phyloP scores from a whole-genome alignment of 106 monocot species.

The Acanthochlamys bracteata region DNA sequence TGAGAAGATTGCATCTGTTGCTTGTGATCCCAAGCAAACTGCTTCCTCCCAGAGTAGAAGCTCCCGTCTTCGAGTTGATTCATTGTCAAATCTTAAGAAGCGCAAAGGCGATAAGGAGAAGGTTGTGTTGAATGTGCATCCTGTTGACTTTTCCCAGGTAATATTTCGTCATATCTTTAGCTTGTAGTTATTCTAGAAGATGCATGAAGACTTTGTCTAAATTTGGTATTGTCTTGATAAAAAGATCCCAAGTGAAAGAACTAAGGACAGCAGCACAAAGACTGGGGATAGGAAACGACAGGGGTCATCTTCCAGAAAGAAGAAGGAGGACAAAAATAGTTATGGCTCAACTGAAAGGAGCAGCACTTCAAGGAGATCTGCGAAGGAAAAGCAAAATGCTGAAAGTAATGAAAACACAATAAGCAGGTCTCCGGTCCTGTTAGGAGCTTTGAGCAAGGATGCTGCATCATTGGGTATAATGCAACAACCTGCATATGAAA shows the following conservation, averaged over 20 bases:
- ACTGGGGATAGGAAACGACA: constrained; percentile 2
- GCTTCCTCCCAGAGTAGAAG: constrained; percentile 38
- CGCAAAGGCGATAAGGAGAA: constrained; percentile 29
- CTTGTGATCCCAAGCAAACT: constrained; percentile 16
- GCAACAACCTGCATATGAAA: constrained; percentile 16
- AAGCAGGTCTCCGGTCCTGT: constrained; percentile 1
- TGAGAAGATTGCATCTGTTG: constrained; percentile 7
- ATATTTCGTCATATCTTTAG: neutral
- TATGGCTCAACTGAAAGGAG: constrained; percentile 15
- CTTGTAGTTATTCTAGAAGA: neutral
- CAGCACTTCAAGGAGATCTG: constrained; percentile 18
- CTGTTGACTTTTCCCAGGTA: constrained; percentile 34
- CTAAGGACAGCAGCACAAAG: constrained; percentile 13
- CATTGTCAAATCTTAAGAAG: constrained; percentile 26
- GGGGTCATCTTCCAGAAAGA: neutral
- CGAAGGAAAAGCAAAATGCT: constrained; percentile 29
- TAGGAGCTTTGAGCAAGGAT: constrained; percentile 18
- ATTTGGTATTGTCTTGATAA: neutral
- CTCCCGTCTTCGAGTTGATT: constrained; percentile 55
- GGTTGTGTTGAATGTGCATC: constrained; percentile 28
- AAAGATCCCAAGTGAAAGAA: constrained; percentile 16
- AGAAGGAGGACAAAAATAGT: constrained; percentile 19
- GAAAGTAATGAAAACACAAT: constrained; percentile 19
- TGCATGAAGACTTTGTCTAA: neutral
- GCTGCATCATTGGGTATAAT: constrained; percentile 15